Conservation (phyloP, 257 asterid species). For the Capsicum rhomboideum region DNA sequence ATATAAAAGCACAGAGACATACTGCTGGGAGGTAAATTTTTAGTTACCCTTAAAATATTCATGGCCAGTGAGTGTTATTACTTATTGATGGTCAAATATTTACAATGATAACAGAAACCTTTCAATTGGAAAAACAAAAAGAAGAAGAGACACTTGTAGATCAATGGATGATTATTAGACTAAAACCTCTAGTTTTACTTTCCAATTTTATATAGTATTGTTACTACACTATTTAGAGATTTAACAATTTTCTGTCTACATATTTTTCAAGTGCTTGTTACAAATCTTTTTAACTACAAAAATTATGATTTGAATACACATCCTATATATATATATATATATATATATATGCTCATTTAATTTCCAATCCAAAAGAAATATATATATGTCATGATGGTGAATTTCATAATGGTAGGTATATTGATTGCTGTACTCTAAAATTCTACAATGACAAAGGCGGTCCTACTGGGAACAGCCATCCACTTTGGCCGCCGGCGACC, state of each 20-base stretch:
- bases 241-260: neutral
- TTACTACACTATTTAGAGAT: neutral
- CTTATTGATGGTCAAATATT: too few species aligned
- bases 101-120: neutral
- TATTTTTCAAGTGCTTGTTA: too few species aligned
- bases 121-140: neutral
- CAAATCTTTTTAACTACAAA: neutral
- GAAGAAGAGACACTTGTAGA: too few species aligned
- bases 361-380: too few species aligned
- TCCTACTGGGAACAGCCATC: neutral
- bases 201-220: neutral
- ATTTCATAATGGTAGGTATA: too few species aligned
- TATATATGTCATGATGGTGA: neutral
- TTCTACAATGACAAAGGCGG: neutral
- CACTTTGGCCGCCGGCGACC: slow-evolving; percentile 1
- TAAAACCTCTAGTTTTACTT: neutral
- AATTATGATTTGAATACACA: neutral
- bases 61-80: too few species aligned
- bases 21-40: neutral
- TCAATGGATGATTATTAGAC: neutral
- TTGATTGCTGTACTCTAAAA: neutral
- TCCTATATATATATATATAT: too few species aligned
- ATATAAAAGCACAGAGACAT: neutral
- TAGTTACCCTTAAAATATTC: too few species aligned
- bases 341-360: neutral